Evolutionary conservation across 257 asterid genomes (phyloP).

Genomic region (Salvia miltiorrhiza): DNA sequence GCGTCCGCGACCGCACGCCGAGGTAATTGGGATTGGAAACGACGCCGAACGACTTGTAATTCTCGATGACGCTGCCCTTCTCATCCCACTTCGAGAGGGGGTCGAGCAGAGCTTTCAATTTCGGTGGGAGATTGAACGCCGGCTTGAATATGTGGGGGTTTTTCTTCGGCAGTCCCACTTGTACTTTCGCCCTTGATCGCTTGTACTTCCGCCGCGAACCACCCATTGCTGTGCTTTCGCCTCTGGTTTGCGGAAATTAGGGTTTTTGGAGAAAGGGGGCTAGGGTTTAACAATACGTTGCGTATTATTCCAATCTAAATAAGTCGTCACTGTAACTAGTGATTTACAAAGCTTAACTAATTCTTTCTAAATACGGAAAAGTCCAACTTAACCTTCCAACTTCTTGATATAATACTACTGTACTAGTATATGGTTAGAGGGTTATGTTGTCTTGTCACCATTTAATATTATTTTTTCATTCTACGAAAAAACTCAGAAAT

Average conservation of each 20-base stretch:
- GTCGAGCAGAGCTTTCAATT: conserved; percentile 61
- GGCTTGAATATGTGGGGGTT: conserved; percentile 82
- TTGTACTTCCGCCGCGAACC: conserved; percentile 89
- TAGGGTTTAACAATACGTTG: conserved; percentile 26
- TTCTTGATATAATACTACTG: too few species aligned
- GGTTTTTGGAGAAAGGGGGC: conserved; percentile 17
- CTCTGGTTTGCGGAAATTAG: conserved; percentile 20
- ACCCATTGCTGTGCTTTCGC: conserved; percentile 47
- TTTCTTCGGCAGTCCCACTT: conserved; percentile 74
- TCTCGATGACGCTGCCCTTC: conserved; percentile 73
- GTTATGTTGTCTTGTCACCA: too few species aligned
- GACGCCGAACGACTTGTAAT: conserved; percentile 90
- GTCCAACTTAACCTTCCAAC: too few species aligned
- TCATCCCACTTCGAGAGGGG: conserved; percentile 79
- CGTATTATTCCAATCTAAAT: neutral
- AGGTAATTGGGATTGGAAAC: conserved; percentile 89
- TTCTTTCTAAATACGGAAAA: too few species aligned
- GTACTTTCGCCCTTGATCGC: conserved; percentile 71
- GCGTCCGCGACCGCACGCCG: conserved; percentile 77
- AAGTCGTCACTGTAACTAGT: neutral
- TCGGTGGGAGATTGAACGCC: conserved; percentile 80
- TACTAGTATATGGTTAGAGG: too few species aligned
- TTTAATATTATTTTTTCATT: too few species aligned
- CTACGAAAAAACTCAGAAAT: too few species aligned
- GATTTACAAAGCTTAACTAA: neutral